Percentiles rank a stretch among this genome's conserved stretches.
Evolutionary conservation across 1,139 yeast species (phyloP).

Genomic region (Diutina neorugosa): DNA sequence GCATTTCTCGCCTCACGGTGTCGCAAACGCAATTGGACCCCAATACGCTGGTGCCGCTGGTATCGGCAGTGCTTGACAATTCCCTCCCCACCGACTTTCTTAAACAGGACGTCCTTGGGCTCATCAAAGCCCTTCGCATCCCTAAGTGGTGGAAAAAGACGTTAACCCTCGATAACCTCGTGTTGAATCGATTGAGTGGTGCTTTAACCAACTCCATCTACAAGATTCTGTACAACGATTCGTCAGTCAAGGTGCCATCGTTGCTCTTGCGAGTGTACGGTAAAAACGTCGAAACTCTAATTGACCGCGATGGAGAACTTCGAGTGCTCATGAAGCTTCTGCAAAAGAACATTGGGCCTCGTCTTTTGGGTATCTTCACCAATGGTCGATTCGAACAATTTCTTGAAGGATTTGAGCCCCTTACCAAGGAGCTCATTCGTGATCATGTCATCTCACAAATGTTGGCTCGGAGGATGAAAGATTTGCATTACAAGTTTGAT

Average conservation of each 20-base stretch:
- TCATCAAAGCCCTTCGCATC: slow-evolving; percentile 52
- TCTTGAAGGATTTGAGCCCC: slow-evolving; percentile 65
- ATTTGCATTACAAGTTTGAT: slow-evolving; percentile 73
- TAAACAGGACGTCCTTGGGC: slow-evolving; percentile 64
- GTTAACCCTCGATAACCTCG: slow-evolving; percentile 33
- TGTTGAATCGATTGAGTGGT: slow-evolving; percentile 59
- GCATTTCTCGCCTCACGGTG: slow-evolving; percentile 10
- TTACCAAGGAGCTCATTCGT: slow-evolving; percentile 62
- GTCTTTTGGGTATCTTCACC: slow-evolving; percentile 72
- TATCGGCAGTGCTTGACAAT: slow-evolving; percentile 44
- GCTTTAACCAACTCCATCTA: slow-evolving; percentile 90
- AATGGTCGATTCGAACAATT: slow-evolving; percentile 93
- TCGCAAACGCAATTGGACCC: slow-evolving; percentile 18
- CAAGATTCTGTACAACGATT: slow-evolving; percentile 38
- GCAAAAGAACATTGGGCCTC: slow-evolving; percentile 74
- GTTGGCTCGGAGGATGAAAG: slow-evolving; percentile 94
- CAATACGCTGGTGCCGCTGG: slow-evolving; percentile 22
- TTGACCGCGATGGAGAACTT: slow-evolving; percentile 77
- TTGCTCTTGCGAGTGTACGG: slow-evolving; percentile 79
- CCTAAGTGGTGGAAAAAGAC: slow-evolving; percentile 62
- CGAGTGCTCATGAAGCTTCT: slow-evolving; percentile 63
- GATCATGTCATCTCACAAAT: slow-evolving; percentile 67
- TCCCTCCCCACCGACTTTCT: slow-evolving; percentile 73
- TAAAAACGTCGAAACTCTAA: slow-evolving; percentile 75
- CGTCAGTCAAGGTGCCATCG: slow-evolving; percentile 15